These are phyloP conservation scores for Mycosphaerella arachidis DNA, from an alignment of 2,329 filamentous ascomycete species.

Conservation along the genomic window DNA sequence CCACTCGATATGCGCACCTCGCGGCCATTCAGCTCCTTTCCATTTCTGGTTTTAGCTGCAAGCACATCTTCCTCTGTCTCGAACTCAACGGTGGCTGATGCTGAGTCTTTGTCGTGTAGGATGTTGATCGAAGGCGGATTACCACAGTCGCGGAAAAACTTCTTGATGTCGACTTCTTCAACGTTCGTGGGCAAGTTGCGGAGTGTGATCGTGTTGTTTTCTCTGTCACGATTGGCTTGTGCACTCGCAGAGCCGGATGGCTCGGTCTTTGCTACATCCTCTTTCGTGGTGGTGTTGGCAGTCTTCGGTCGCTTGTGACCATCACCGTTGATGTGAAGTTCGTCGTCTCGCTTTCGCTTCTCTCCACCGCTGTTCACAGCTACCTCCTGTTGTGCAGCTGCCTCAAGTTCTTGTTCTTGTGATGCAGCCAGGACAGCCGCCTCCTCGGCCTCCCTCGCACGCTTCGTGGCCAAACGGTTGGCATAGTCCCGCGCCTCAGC, in stretches of 20 bases:
- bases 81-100: slow-evolving; percentile 80
- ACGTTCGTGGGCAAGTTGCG: slow-evolving; percentile 68
- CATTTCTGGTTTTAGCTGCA: slow-evolving; percentile 74
- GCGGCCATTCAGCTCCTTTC: slow-evolving; percentile 70
- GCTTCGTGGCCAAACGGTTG: slow-evolving; percentile 59
- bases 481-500: slow-evolving; percentile 67
- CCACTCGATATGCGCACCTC: slow-evolving; percentile 71
- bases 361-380: slow-evolving; percentile 21
- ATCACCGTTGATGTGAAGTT: slow-evolving; percentile 45
- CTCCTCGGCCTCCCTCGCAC: slow-evolving; percentile 64
- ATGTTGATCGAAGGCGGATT: slow-evolving; percentile 73
- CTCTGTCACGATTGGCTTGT: slow-evolving; percentile 71
- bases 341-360: slow-evolving; percentile 73
- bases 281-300: slow-evolving; percentile 26
- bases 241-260: slow-evolving; percentile 32
- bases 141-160: slow-evolving; percentile 90
- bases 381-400: slow-evolving; percentile 16
- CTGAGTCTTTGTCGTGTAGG: slow-evolving; percentile 57
- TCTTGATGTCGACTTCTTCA: slow-evolving; percentile 67
- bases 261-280: slow-evolving; percentile 24
- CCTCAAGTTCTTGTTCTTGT: slow-evolving; percentile 31
- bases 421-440: slow-evolving; percentile 50
- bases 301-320: slow-evolving; percentile 64
- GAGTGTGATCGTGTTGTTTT: slow-evolving; percentile 81
- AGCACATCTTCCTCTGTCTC: slow-evolving; percentile 72